Evolutionary conservation across 2,329 filamentous ascomycete genomes (phyloP).

Genomic region (Massarina eburnea): DNA sequence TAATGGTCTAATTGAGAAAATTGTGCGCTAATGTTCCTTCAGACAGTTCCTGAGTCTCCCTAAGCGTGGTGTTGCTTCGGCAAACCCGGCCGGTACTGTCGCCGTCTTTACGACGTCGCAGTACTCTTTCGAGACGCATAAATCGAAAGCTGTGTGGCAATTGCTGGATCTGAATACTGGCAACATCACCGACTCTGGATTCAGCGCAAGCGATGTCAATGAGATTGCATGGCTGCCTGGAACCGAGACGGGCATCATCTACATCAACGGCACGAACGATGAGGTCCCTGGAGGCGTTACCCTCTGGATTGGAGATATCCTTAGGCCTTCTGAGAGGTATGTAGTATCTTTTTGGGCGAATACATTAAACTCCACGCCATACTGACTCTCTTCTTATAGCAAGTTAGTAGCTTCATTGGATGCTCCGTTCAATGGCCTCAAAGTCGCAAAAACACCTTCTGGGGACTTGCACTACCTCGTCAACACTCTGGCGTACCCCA

Average conservation of each 20-base stretch:
- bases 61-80: slow-evolving; percentile 66
- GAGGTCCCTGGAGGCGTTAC: slow-evolving; percentile 38
- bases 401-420: slow-evolving; percentile 45
- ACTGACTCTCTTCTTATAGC: slow-evolving; percentile 13
- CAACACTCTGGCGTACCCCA: slow-evolving; percentile 64
- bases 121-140: slow-evolving; percentile 78
- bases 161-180: slow-evolving; percentile 37
- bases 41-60: slow-evolving; percentile 67
- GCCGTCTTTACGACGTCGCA: slow-evolving; percentile 70
- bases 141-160: slow-evolving; percentile 58
- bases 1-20: slow-evolving; percentile 2
- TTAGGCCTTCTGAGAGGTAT: slow-evolving; percentile 25
- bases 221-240: slow-evolving; percentile 40
- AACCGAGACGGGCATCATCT: slow-evolving; percentile 57
- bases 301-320: slow-evolving; percentile 38
- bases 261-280: slow-evolving; percentile 68
- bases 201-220: slow-evolving; percentile 35
- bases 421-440: slow-evolving; percentile 53
- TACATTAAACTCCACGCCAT: no score
- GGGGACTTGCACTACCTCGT: slow-evolving; percentile 51
- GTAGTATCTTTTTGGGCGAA: not conserved
- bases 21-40: slow-evolving; percentile 6
- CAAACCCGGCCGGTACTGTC: slow-evolving; percentile 66
- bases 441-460: slow-evolving; percentile 46
- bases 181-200: slow-evolving; percentile 33